Conservation (phyloP, 495 filamentous ascomycete genomes). For the Penicillium paradoxum region DNA sequence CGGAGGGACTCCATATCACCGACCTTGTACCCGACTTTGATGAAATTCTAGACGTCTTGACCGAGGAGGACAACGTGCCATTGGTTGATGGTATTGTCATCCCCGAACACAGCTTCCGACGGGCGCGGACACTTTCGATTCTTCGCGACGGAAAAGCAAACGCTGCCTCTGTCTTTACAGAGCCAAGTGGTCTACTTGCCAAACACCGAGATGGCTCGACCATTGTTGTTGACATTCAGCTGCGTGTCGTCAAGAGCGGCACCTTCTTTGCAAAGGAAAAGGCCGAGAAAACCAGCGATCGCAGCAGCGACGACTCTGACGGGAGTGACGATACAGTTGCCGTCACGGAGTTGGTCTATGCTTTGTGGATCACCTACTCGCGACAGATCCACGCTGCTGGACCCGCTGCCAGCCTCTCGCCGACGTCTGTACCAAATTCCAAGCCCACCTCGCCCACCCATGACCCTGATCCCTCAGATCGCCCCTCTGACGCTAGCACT, state of each 20-base stretch:
- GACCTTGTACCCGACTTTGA: slow-evolving; percentile 85
- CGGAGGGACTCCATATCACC: slow-evolving; percentile 72
- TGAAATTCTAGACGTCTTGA: slow-evolving; percentile 69
- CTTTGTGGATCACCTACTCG: slow-evolving; percentile 96
- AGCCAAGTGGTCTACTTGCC: slow-evolving; percentile 76
- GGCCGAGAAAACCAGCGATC: slow-evolving; percentile 32
- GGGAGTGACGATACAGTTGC: slow-evolving; percentile 38
- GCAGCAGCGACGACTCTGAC: slow-evolving; percentile 32
- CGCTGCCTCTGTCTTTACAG: slow-evolving; percentile 69
- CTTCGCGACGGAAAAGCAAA: slow-evolving; percentile 71
- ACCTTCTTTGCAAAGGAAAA: slow-evolving; percentile 44
- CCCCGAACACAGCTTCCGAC: slow-evolving; percentile 90
- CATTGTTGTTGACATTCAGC: slow-evolving; percentile 88
- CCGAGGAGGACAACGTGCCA: slow-evolving; percentile 76
- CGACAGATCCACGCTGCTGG: slow-evolving; percentile 78
- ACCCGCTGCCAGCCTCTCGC: slow-evolving; percentile 47
- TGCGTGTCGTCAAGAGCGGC: slow-evolving; percentile 91
- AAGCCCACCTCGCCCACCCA: slow-evolving; percentile 17
- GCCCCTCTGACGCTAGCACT: background rate
- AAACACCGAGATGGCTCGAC: slow-evolving; percentile 85
- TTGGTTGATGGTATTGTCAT: slow-evolving; percentile 93
- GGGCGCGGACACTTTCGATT: slow-evolving; percentile 76
- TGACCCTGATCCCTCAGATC: slow-evolving; percentile 5
- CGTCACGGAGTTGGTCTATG: slow-evolving; percentile 80
- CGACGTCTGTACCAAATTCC: slow-evolving; percentile 18